A percentile compares a stretch with the other conserved stretches of the same genome.
These are phyloP conservation scores for Cladophialophora bantiana DNA, from an alignment of 2,329 filamentous ascomycete species.

Conservation along the genomic window DNA sequence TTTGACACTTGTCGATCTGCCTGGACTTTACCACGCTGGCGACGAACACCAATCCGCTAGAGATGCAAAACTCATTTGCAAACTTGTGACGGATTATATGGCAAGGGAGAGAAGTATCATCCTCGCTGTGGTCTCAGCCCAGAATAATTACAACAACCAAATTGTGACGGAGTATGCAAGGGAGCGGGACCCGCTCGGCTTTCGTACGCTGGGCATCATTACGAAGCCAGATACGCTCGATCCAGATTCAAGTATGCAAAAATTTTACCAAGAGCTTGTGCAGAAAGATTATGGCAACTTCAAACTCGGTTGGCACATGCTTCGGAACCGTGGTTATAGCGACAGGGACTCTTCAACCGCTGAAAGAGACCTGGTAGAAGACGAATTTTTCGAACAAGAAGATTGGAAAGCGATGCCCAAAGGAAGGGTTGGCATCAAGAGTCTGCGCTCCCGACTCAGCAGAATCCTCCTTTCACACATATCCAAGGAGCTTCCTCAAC, in stretches of 20 bases:
- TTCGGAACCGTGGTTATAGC: constrained; percentile 55
- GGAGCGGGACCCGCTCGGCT: constrained; percentile 42
- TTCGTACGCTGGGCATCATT: constrained; percentile 50
- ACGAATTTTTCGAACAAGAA: constrained; percentile 44
- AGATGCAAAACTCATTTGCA: constrained; percentile 55
- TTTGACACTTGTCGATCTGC: constrained; percentile 63
- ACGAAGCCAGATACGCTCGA: constrained; percentile 47
- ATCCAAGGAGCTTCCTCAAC: constrained; percentile 43
- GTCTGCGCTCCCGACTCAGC: constrained; percentile 45
- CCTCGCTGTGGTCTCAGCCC: constrained; percentile 50
- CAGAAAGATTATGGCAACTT: constrained; percentile 44
- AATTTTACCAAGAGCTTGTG: constrained; percentile 37
- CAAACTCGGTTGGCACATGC: constrained; percentile 58
- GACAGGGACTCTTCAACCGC: constrained; percentile 21
- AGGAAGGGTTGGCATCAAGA: constrained; percentile 42
- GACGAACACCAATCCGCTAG: constrained; percentile 51
- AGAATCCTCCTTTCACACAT: constrained; percentile 47
- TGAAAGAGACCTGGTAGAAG: constrained; percentile 45
- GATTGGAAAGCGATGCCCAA: constrained; percentile 42
- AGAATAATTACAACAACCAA: constrained; percentile 63
- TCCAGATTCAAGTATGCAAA: constrained; percentile 41
- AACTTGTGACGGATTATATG: constrained; percentile 56
- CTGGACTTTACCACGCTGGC: constrained; percentile 60
- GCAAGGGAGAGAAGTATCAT: constrained; percentile 53
- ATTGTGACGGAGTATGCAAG: constrained; percentile 59